Percentiles rank a stretch among this genome's conserved stretches.
Conservation (phyloP, 148 eudicot species). For the Rhododendron griersonianum region DNA sequence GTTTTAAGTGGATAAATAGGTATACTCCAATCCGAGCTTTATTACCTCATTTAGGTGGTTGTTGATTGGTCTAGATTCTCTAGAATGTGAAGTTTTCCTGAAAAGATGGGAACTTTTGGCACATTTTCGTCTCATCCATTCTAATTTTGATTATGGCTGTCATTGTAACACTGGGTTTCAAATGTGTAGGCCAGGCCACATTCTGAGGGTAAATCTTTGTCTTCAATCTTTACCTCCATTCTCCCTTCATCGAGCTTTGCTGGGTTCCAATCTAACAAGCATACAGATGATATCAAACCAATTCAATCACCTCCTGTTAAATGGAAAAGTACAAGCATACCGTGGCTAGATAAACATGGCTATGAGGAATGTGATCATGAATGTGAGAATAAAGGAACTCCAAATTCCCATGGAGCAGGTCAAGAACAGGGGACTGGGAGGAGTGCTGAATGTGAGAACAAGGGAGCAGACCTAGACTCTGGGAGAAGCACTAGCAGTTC, state of each 20-base stretch:
- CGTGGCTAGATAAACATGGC: slow-evolving; percentile 34
- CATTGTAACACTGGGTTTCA: slow-evolving; percentile 28
- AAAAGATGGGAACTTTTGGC: background rate
- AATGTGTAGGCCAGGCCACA: slow-evolving; percentile 55
- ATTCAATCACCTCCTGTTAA: slow-evolving; percentile 48
- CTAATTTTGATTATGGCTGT: background rate
- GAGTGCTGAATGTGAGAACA: slow-evolving; percentile 9
- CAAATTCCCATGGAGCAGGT: slow-evolving; percentile 19
- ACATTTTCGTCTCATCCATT: background rate
- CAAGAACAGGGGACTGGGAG: slow-evolving; percentile 31
- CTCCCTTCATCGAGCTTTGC: slow-evolving; percentile 41
- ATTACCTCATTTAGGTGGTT: background rate
- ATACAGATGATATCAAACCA: slow-evolving; percentile 33
- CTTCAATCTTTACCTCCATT: slow-evolving; percentile 57
- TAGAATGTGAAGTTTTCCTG: background rate
- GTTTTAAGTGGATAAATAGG: background rate
- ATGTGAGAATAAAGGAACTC: slow-evolving; percentile 24
- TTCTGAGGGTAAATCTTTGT: slow-evolving; percentile 40
- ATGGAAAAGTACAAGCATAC: slow-evolving; percentile 48
- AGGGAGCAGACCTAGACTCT: slow-evolving; percentile 22
- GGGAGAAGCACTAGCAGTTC: slow-evolving; percentile 32
- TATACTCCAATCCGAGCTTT: background rate
- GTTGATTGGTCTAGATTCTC: background rate
- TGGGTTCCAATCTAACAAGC: slow-evolving; percentile 21
- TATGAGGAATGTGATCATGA: slow-evolving; percentile 26